Conservation (phyloP, 345 rosid genomes). For the Heritiera fomes region DNA sequence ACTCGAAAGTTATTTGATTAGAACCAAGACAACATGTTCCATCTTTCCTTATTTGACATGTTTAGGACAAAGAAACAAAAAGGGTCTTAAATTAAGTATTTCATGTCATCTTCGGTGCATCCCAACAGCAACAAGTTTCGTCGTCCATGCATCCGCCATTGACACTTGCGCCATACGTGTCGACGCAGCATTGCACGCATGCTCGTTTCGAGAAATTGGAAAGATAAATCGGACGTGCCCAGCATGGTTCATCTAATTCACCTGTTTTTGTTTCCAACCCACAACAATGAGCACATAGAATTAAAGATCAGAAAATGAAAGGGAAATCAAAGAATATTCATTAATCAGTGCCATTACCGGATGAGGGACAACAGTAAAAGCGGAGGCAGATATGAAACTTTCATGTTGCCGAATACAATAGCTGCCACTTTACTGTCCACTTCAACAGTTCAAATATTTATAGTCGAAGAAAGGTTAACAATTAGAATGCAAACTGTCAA, state of each 20-base stretch:
- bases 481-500: background rate
- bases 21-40: background rate
- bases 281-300: background rate
- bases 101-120: background rate
- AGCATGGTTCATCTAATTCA: background rate
- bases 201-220: background rate
- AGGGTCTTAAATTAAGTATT: background rate
- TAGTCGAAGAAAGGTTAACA: background rate
- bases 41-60: background rate
- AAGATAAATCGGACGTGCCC: background rate
- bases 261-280: background rate
- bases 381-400: background rate
- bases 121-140: conserved; percentile 8
- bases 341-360: background rate
- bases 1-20: background rate
- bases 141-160: conserved; percentile 8
- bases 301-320: background rate
- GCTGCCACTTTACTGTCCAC: background rate
- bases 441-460: background rate
- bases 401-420: background rate
- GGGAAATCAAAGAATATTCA: no score
- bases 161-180: background rate
- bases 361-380: background rate
- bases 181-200: conserved; percentile 10
- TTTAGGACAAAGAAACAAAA: background rate